Base-by-base conservation (phyloP, 163 green algal genomes). In the Scenedesmus sp. region DNA sequence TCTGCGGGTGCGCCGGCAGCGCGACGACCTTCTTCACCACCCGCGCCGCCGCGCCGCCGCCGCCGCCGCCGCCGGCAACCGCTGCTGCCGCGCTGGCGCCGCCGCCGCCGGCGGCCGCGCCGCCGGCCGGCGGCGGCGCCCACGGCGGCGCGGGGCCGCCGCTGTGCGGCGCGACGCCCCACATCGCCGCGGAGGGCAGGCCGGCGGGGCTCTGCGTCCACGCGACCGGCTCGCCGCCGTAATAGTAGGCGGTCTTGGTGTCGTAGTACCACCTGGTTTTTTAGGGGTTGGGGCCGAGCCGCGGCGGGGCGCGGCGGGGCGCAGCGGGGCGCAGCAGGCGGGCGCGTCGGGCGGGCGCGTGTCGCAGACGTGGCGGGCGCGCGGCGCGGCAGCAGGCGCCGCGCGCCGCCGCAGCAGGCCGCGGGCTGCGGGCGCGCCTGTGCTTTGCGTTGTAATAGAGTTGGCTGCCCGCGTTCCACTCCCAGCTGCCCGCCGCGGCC, bases 201-300 rank as follows among this genome's bases (percentile, higher is more conserved):
- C 56, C 45, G n/a, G n/a, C n/a, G 15, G 86, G 86, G 3, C 58
- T 13, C 50, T 88, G 82, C 29, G 75, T 75, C 86, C 86, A 91
- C 5, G 44, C 47, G 2, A 62, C 60, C 7, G 84, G 84, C 24
- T 91, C 86, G 0, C 86, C 86, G 44, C 86, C 86, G 60, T 91
- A 91, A 58, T 91, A 91, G 62, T 70, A 88, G 7, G 64, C 20
- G 1, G 84, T 88, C 69, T 88, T 87, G n/a, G 71, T 72, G 64
- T 91, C 86, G 45, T 87, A 89, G 58, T 91, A 91, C 81, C 80
- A 87, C 44, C 86, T 90, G 73, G n/a, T n/a, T n/a, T n/a, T n/a
- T n/a, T n/a, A n/a, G n/a, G n/a, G n/a, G n/a, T n/a, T n/a, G n/a
- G n/a, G n/a, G n/a, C n/a, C n/a, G n/a, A n/a, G n/a, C n/a, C n/a